A percentile compares a stretch with the other conserved stretches of the same genome.
Conservation (phyloP, 2,329 filamentous ascomycete genomes). For the Clonostachys chloroleuca region DNA sequence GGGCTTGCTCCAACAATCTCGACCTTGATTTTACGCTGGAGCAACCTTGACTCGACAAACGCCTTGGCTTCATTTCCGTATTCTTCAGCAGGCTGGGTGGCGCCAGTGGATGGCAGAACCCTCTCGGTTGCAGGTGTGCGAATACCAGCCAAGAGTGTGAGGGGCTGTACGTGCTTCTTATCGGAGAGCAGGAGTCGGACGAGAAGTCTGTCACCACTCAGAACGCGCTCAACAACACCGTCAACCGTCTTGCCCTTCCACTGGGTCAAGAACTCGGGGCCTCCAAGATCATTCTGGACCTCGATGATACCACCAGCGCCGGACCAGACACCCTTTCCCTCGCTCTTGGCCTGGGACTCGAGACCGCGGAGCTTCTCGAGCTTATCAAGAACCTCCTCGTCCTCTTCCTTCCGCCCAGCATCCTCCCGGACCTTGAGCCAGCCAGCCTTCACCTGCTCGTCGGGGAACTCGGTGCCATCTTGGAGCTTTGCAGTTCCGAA, state of each 20-base stretch:
- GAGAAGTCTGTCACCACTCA: slow-evolving; percentile 87
- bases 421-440: slow-evolving; percentile 95
- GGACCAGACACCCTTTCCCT: slow-evolving; percentile 79
- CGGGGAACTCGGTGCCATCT: slow-evolving; percentile 73
- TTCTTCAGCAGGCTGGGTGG: slow-evolving; percentile 81
- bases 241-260: slow-evolving; percentile 85
- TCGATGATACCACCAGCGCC: slow-evolving; percentile 64
- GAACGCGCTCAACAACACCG: slow-evolving; percentile 82
- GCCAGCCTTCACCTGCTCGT: slow-evolving; percentile 79
- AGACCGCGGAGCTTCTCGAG: slow-evolving; percentile 74
- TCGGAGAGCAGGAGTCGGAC: slow-evolving; percentile 76
- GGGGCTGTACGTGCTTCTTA: slow-evolving; percentile 81
- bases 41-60: slow-evolving; percentile 80
- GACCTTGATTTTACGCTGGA: slow-evolving; percentile 82
- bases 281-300: slow-evolving; percentile 74
- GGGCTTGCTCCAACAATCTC: slow-evolving; percentile 82
- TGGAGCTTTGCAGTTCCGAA: slow-evolving; percentile 79
- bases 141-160: slow-evolving; percentile 85
- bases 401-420: slow-evolving; percentile 85
- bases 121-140: slow-evolving; percentile 87
- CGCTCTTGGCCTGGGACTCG: slow-evolving; percentile 73
- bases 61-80: slow-evolving; percentile 83
- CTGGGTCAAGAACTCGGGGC: slow-evolving; percentile 74
- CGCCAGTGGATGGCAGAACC: slow-evolving; percentile 71
- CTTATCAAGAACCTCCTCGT: slow-evolving; percentile 65